Percentiles rank a stretch among this genome's conserved stretches.
Evolutionary conservation across 805 yeast genomes (phyloP).

Genomic region (Debaryomyces prosopidis): DNA sequence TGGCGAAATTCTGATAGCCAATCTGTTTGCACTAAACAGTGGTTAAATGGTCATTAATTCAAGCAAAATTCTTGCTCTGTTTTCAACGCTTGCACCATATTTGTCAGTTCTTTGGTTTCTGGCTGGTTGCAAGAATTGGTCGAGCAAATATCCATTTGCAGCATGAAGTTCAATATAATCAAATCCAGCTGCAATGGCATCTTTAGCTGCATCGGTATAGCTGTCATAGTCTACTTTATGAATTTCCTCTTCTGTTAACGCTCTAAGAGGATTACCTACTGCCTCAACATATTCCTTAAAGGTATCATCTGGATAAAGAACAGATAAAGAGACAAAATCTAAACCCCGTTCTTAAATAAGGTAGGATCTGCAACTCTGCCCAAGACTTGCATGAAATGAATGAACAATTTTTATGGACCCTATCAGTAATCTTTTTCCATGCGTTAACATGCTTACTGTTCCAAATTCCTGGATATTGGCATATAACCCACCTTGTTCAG

Average conservation of each 20-base stretch:
- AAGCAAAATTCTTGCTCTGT: slow-evolving; percentile 34
- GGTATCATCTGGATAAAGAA: slow-evolving; percentile 14
- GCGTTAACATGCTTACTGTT: slow-evolving; percentile 45
- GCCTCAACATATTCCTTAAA: slow-evolving; percentile 13
- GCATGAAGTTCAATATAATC: slow-evolving; percentile 43
- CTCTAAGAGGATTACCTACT: slow-evolving; percentile 18
- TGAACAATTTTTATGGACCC: slow-evolving; percentile 46
- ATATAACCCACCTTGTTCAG: slow-evolving; percentile 40
- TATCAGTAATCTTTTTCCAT: slow-evolving; percentile 50
- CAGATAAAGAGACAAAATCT: slow-evolving; percentile 16
- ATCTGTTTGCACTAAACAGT: slow-evolving; percentile 31
- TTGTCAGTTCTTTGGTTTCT: slow-evolving; percentile 33
- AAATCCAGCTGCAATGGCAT: slow-evolving; percentile 34
- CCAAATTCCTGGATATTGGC: slow-evolving; percentile 50
- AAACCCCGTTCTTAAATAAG: slow-evolving; percentile 21
- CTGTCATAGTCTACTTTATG: slow-evolving; percentile 15
- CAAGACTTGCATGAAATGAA: slow-evolving; percentile 52
- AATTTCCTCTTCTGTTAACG: slow-evolving; percentile 22
- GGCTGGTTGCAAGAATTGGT: slow-evolving; percentile 34
- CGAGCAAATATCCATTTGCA: slow-evolving; percentile 41
- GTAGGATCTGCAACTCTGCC: slow-evolving; percentile 42
- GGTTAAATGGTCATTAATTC: slow-evolving; percentile 36
- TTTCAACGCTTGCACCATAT: slow-evolving; percentile 39
- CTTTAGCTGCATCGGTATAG: slow-evolving; percentile 27
- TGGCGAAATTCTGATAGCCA: slow-evolving; percentile 36